Evolutionary conservation across 1,139 yeast genomes (phyloP).

Genomic region (Candida buenavistaensis): DNA sequence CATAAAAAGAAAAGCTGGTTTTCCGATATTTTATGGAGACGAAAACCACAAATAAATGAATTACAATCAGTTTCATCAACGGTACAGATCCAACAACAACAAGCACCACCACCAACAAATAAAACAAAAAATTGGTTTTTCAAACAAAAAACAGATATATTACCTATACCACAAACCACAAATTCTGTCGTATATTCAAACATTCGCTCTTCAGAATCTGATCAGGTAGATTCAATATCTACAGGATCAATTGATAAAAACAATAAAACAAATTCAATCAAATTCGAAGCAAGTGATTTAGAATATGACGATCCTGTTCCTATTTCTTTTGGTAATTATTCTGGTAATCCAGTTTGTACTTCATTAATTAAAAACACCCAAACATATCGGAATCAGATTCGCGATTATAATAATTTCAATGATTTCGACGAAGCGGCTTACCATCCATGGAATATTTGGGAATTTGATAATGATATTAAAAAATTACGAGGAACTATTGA

Average conservation of each 20-base stretch:
- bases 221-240: slow-evolving; percentile 9
- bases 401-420: slow-evolving; percentile 5
- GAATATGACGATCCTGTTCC: slow-evolving; percentile 12
- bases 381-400: slow-evolving; percentile 4
- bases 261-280: slow-evolving; percentile 1
- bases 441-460: slow-evolving; percentile 14
- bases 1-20: slow-evolving; percentile 1
- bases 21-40: not conserved
- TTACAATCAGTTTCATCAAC: not conserved
- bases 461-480: slow-evolving; percentile 5
- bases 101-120: too few relatives aligned
- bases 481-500: slow-evolving; percentile 8
- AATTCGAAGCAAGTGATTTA: slow-evolving; percentile 1
- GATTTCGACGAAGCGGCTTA: slow-evolving; percentile 10
- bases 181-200: slow-evolving; percentile 3
- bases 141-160: slow-evolving; percentile 1
- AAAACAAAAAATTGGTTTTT: slow-evolving; percentile 3
- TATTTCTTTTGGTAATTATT: slow-evolving; percentile 12
- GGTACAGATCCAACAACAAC: not conserved
- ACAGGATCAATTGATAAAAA: slow-evolving; percentile 6
- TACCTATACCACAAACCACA: not conserved
- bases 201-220: slow-evolving; percentile 4
- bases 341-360: slow-evolving; percentile 12
- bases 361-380: slow-evolving; percentile 5
- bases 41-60: not conserved